Conservation (phyloP, 2,329 filamentous ascomycete species). For the Corinectria fuckeliana region DNA sequence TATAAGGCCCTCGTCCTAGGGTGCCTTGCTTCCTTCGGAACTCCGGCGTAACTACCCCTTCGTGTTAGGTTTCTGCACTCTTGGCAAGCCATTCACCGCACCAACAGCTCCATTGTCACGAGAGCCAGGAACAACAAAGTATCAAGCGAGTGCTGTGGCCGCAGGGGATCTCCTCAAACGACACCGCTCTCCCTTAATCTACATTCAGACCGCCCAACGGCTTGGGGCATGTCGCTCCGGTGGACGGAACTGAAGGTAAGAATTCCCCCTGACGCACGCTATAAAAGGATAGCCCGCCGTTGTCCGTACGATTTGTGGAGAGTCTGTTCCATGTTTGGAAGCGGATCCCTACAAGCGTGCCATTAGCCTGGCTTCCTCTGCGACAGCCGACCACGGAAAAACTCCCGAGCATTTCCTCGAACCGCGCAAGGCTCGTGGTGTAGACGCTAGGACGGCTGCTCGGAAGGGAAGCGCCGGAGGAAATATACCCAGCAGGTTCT, state of each 20-base stretch:
- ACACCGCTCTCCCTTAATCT: conserved; percentile 10
- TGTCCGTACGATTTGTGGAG: conserved; percentile 7
- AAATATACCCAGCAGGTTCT: neutral
- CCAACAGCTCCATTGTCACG: neutral
- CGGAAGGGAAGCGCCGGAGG: neutral
- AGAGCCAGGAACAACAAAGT: neutral
- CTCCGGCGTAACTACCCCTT: neutral
- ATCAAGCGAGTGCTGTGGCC: neutral
- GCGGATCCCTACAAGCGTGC: conserved; percentile 14
- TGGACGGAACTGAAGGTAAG: no score
- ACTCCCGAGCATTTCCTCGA: neutral
- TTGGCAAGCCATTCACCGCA: neutral
- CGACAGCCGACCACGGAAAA: conserved; percentile 7
- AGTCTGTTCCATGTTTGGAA: neutral
- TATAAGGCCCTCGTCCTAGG: neutral
- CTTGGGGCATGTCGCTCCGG: no score
- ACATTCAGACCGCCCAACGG: neutral
- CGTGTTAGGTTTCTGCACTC: neutral
- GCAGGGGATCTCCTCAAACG: neutral
- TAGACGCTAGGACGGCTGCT: neutral
- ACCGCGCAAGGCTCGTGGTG: neutral
- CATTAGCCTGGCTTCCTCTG: neutral
- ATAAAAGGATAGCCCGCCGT: no score
- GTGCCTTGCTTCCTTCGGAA: no score
- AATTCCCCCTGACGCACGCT: no score